phyloP scores from a whole-genome alignment of 2,329 filamentous ascomycete species.

The Sarocladium strictum region DNA sequence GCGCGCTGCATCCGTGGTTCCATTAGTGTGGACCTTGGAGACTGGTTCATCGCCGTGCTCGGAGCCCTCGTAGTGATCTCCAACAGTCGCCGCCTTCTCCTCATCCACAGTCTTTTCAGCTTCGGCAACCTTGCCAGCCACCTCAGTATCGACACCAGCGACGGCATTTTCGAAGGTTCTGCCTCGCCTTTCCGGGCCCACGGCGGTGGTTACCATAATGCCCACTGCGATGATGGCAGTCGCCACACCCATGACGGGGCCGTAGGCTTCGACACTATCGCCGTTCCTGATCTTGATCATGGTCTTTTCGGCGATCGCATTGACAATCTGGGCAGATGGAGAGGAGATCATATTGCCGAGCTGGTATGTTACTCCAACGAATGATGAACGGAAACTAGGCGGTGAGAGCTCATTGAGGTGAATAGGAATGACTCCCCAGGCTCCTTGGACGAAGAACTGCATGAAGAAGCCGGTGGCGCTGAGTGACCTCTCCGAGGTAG shows the following conservation, averaged over 20 bases:
- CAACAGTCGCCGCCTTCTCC: slow-evolving; percentile 17
- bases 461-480: slow-evolving; percentile 63
- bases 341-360: slow-evolving; percentile 70
- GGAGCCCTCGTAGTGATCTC: neutral
- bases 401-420: slow-evolving; percentile 71
- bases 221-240: slow-evolving; percentile 70
- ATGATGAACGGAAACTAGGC: slow-evolving; percentile 62
- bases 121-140: slow-evolving; percentile 22
- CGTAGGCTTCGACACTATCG: slow-evolving; percentile 60
- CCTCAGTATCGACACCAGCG: slow-evolving; percentile 26
- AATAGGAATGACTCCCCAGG: slow-evolving; percentile 64
- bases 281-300: slow-evolving; percentile 49
- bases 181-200: slow-evolving; percentile 71
- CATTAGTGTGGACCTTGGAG: neutral
- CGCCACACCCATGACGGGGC: slow-evolving; percentile 68
- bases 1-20: neutral
- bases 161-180: slow-evolving; percentile 59
- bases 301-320: slow-evolving; percentile 61
- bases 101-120: slow-evolving; percentile 22
- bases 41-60: neutral
- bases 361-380: slow-evolving; percentile 68
- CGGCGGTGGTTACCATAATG: slow-evolving; percentile 59
- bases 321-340: slow-evolving; percentile 70
- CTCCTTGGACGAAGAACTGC: slow-evolving; percentile 62
- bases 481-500: slow-evolving; percentile 50